phyloP scores from a whole-genome alignment of 495 filamentous ascomycete genomes.

The Xylaria sp. region DNA sequence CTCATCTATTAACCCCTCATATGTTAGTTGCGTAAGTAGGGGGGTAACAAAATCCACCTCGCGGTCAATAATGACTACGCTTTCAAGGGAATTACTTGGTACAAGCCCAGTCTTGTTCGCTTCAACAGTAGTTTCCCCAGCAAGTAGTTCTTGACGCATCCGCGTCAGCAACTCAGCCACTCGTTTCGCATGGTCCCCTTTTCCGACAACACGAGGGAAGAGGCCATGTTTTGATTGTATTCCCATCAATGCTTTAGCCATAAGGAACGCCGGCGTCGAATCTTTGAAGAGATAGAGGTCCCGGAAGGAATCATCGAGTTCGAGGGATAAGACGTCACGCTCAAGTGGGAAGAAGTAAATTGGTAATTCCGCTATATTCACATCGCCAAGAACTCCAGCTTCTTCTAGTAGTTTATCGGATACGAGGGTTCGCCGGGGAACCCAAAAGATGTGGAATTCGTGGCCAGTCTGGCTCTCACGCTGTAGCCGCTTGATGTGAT shows the following conservation, averaged over 20 bases:
- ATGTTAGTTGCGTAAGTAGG: conserved; percentile 93
- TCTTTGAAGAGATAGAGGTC: conserved; percentile 93
- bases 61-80: conserved; percentile 91
- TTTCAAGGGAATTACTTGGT: conserved; percentile 89
- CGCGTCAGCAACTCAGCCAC: conserved; percentile 88
- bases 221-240: conserved; percentile 91
- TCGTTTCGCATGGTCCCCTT: conserved; percentile 90
- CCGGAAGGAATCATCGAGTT: conserved; percentile 83
- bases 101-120: conserved; percentile 69
- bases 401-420: conserved; percentile 93
- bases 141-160: conserved; percentile 90
- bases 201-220: conserved; percentile 94
- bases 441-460: conserved; percentile 94
- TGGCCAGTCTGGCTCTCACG: conserved; percentile 84
- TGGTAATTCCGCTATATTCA: conserved; percentile 83
- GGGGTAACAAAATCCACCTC: conserved; percentile 92
- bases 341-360: conserved; percentile 91
- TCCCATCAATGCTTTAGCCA: conserved; percentile 92
- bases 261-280: conserved; percentile 83
- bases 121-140: conserved; percentile 73
- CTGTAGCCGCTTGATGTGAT: conserved; percentile 89
- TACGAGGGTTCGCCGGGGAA: conserved; percentile 88
- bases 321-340: conserved; percentile 87
- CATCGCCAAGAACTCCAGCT: conserved; percentile 90
- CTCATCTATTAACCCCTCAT: conserved; percentile 96